phyloP scores from a whole-genome alignment of 768 basidiomycete genomes.

The Amanita pallidorosea region DNA sequence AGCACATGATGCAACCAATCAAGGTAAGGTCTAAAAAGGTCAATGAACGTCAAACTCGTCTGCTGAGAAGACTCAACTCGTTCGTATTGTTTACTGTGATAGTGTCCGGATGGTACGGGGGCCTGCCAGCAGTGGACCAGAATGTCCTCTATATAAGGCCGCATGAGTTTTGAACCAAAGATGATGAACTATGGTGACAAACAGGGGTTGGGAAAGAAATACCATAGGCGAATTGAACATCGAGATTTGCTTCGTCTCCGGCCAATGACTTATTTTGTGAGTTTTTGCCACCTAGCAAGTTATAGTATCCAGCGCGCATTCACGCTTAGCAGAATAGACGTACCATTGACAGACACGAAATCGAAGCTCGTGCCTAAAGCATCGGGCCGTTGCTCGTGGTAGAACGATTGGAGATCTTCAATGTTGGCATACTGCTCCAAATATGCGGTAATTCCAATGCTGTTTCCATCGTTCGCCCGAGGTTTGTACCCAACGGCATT shows the following conservation, averaged over 20 bases:
- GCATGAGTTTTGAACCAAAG: neutral
- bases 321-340: neutral
- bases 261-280: conserved; percentile 38
- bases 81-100: conserved; percentile 25
- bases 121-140: conserved; percentile 51
- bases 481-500: conserved; percentile 37
- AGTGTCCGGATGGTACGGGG: conserved; percentile 43
- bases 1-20: conserved; percentile 51
- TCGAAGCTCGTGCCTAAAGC: conserved; percentile 42
- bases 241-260: conserved; percentile 55
- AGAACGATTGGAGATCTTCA: conserved; percentile 40
- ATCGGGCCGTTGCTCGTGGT: conserved; percentile 29
- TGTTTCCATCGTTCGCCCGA: conserved; percentile 28
- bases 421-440: conserved; percentile 39
- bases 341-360: conserved; percentile 43
- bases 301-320: conserved; percentile 6
- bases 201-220: conserved; percentile 47
- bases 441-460: conserved; percentile 44
- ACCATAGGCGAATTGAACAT: conserved; percentile 53
- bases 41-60: conserved; percentile 4
- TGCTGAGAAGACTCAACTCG: conserved; percentile 17
- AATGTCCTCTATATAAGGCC: conserved; percentile 30
- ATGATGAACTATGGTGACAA: neutral
- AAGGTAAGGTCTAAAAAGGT: conserved; percentile 16
- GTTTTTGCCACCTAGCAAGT: conserved; percentile 40